Percentiles rank a stretch among this genome's conserved stretches.
Evolutionary conservation across 495 filamentous ascomycete species (phyloP).

Genomic region (Pseudevernia furfuracea): DNA sequence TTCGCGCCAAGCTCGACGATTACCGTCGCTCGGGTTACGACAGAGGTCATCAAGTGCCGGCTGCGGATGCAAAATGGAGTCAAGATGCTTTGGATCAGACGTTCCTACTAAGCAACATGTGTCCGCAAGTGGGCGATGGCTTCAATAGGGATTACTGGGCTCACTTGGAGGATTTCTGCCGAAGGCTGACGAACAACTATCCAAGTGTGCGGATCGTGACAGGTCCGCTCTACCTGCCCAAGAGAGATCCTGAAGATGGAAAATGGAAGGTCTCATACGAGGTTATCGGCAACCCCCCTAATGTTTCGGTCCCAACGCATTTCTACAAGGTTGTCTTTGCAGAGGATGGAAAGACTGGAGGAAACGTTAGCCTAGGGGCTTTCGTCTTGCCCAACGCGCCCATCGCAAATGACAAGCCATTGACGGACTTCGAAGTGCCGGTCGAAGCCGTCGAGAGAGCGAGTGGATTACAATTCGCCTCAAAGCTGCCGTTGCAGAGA

Average conservation of each 20-base stretch:
- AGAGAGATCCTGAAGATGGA: constrained; percentile 64
- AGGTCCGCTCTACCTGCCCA: constrained; percentile 85
- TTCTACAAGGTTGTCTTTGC: constrained; percentile 98
- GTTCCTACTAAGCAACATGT: constrained; percentile 91
- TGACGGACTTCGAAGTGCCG: constrained; percentile 89
- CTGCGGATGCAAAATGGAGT: constrained; percentile 92
- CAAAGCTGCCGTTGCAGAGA: constrained; percentile 61
- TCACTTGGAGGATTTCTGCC: constrained; percentile 95
- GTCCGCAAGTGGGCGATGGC: constrained; percentile 91
- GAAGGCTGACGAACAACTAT: constrained; percentile 70
- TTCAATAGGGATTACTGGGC: constrained; percentile 99
- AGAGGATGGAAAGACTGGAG: constrained; percentile 65
- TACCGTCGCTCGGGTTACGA: constrained; percentile 85
- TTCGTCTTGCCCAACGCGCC: constrained; percentile 91
- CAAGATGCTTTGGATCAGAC: constrained; percentile 91
- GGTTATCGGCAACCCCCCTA: constrained; percentile 91
- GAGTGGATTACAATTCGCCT: constrained; percentile 82
- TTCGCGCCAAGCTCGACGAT: constrained; percentile 83
- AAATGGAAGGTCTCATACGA: constrained; percentile 96
- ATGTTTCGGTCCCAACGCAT: constrained; percentile 92
- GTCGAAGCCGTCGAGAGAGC: constrained; percentile 87
- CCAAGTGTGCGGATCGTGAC: constrained; percentile 87
- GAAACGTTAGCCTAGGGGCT: constrained; percentile 81
- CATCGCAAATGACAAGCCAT: constrained; percentile 78
- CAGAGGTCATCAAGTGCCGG: constrained; percentile 76